phyloP scores from a whole-genome alignment of 106 monocot species.

The Dendrobium nobile region DNA sequence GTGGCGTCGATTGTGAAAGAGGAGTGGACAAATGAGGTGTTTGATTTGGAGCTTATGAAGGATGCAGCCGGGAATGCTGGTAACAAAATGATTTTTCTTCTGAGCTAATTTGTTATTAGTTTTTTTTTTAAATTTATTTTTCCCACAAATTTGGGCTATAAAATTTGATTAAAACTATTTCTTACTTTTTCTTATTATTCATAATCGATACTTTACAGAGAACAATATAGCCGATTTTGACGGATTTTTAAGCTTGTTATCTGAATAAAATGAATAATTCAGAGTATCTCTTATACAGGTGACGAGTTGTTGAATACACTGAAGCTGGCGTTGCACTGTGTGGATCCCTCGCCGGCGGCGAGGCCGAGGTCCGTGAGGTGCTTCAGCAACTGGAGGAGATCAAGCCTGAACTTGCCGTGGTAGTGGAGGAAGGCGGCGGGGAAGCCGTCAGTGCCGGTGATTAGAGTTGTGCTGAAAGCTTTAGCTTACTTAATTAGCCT shows the following conservation, averaged over 20 bases:
- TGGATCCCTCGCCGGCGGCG: slow-evolving; percentile 54
- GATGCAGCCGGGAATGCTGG: slow-evolving; percentile 30
- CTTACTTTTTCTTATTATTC: no score
- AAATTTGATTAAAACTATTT: no score
- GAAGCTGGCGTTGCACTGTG: slow-evolving; percentile 85
- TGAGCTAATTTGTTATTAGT: no score
- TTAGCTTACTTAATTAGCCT: not conserved
- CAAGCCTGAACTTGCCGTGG: slow-evolving; percentile 41
- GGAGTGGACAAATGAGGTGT: slow-evolving; percentile 93
- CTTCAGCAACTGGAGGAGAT: slow-evolving; percentile 71
- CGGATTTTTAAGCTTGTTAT: no score
- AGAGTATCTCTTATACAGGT: slow-evolving; percentile 7
- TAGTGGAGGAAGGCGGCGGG: slow-evolving; percentile 8
- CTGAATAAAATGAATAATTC: no score
- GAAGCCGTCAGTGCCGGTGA: not conserved
- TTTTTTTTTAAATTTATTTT: no score
- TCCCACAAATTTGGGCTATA: no score
- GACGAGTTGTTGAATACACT: slow-evolving; percentile 74
- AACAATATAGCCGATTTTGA: no score
- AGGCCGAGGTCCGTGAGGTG: slow-evolving; percentile 64
- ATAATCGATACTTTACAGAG: no score
- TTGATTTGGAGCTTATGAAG: slow-evolving; percentile 72
- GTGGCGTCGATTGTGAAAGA: slow-evolving; percentile 80
- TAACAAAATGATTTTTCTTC: not conserved
- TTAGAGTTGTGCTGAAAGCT: not conserved